A percentile compares a stretch with the other conserved stretches of the same genome.
Conservation (phyloP, 352 stramenopile species). For the Globisporangium abappressorium region DNA sequence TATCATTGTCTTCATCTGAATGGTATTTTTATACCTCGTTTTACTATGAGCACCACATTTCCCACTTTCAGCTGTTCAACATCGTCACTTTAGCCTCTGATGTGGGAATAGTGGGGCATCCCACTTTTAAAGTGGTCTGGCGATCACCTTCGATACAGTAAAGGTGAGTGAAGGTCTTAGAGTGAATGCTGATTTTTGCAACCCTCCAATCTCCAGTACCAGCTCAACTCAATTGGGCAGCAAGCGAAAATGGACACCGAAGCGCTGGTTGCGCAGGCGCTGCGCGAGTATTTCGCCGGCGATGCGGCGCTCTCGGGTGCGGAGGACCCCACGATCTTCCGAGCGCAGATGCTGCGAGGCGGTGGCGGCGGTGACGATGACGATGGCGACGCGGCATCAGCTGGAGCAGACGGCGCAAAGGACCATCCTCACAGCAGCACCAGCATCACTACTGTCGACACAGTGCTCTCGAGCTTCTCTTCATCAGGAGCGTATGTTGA, state of each 20-base stretch:
- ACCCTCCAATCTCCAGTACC: neutral
- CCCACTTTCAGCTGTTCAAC: no score
- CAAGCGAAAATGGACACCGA: neutral
- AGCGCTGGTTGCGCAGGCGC: conserved; percentile 6
- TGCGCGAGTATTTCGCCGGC: conserved; percentile 28
- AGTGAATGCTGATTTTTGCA: neutral
- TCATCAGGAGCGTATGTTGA: conserved; percentile 24
- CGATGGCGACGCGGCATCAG: neutral
- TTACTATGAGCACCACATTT: no score
- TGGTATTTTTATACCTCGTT: no score
- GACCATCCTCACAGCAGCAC: neutral
- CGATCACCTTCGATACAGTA: no score
- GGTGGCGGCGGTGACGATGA: neutral
- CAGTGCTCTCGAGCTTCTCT: conserved; percentile 24
- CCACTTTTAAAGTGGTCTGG: no score
- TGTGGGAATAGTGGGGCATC: no score
- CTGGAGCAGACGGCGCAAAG: neutral
- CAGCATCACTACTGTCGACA: neutral
- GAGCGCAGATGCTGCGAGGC: conserved; percentile 32
- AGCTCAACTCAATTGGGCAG: neutral
- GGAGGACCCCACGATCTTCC: conserved; percentile 35
- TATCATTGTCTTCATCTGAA: no score
- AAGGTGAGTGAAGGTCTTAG: no score
- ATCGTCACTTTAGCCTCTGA: no score
- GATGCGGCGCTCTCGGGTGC: conserved; percentile 25